These are phyloP conservation scores for Leucogyrophana mollusca DNA, from an alignment of 768 basidiomycete genomes.

Conservation along the genomic window DNA sequence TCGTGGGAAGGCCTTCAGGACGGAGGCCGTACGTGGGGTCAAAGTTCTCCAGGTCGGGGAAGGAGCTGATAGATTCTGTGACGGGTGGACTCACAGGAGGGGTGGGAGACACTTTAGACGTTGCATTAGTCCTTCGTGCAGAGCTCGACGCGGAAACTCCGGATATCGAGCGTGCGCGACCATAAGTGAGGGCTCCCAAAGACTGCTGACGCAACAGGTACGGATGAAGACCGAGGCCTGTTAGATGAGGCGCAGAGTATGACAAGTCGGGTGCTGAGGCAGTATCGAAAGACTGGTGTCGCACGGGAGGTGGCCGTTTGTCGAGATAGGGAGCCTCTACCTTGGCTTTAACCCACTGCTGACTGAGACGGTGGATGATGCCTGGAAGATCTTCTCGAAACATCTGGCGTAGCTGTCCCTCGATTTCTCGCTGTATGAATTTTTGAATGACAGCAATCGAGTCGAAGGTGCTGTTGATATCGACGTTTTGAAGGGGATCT, in stretches of 20 bases:
- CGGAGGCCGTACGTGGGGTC: conserved; percentile 96
- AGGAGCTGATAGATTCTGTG: conserved; percentile 24
- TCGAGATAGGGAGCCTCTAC: conserved; percentile 88
- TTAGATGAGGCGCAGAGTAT: conserved; percentile 16
- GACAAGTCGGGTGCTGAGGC: conserved; percentile 42
- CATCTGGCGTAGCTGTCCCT: conserved; percentile 96
- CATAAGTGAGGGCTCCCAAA: conserved; percentile 11
- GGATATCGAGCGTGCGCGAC: conserved; percentile 39
- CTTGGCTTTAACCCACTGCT: conserved; percentile 93
- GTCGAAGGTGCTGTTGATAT: conserved; percentile 97
- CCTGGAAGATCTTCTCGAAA: conserved; percentile 95
- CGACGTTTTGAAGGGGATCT: conserved; percentile 95
- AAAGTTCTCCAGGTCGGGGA: conserved; percentile 71
- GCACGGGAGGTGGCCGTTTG: conserved; percentile 43
- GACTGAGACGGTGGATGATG: conserved; percentile 93
- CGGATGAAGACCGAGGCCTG: conserved; percentile 19
- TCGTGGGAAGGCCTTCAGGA: conserved; percentile 85
- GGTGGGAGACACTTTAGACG: conserved; percentile 16
- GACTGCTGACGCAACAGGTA: conserved; percentile 24
- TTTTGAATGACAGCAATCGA: conserved; percentile 97
- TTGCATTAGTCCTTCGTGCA: conserved; percentile 22
- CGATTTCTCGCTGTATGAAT: conserved; percentile 96
- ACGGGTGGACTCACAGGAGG: conserved; percentile 17
- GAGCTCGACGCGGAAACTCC: conserved; percentile 39
- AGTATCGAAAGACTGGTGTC: conserved; percentile 34